Percentiles rank a stretch among this genome's conserved stretches.
Evolutionary conservation across 1,284 basidiomycete genomes (phyloP).

Genomic region (Sanghuangporus sanghuang): DNA sequence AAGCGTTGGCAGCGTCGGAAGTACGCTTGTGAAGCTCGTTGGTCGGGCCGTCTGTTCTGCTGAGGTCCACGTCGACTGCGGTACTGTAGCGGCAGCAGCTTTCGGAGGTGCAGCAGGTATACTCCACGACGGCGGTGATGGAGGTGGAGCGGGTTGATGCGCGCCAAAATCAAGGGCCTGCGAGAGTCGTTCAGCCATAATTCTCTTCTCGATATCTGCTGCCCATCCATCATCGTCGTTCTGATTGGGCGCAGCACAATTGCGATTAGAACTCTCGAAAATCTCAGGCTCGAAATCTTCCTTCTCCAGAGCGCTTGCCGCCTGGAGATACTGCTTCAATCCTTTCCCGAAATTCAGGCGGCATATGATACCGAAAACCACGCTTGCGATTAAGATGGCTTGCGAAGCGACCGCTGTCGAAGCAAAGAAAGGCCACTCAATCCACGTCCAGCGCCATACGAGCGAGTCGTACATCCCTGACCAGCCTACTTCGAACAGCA

Average conservation of each 20-base stretch:
- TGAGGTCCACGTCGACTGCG: not conserved
- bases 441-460: conserved; percentile 15
- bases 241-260: not conserved
- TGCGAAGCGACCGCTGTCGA: conserved; percentile 8
- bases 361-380: conserved; percentile 4
- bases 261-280: not conserved
- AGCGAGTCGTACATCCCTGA: conserved; percentile 11
- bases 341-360: conserved; percentile 8
- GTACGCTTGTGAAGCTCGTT: conserved; percentile 2
- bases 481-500: conserved; percentile 2
- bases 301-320: conserved; percentile 7
- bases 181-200: not conserved
- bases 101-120: not conserved
- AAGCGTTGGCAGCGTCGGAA: conserved; percentile 6
- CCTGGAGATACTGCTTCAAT: conserved; percentile 9
- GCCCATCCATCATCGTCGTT: not conserved
- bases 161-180: conserved; percentile 8
- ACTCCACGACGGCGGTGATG: conserved; percentile 5
- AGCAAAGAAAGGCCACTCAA: conserved; percentile 15
- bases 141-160: conserved; percentile 7
- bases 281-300: conserved; percentile 12
- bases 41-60: not conserved
- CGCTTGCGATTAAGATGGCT: conserved; percentile 2
- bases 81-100: not conserved
- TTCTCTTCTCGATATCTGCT: conserved; percentile 4